These are phyloP conservation scores for Trametes gibbosa DNA, from an alignment of 768 basidiomycete species.

Conservation along the genomic window DNA sequence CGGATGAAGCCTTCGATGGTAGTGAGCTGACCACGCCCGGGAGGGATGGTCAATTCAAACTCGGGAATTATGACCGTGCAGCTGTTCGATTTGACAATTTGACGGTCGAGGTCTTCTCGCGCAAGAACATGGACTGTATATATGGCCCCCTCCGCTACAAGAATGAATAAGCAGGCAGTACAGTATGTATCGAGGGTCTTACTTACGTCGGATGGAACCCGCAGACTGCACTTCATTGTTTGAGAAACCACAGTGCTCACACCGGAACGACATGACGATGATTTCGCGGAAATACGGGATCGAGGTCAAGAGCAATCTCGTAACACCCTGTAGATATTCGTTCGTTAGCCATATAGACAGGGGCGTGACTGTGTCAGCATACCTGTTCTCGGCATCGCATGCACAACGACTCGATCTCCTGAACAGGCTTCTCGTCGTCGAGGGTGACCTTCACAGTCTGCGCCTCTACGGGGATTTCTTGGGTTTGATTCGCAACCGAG, in stretches of 20 bases:
- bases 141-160: conserved; percentile 71
- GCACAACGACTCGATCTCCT: conserved; percentile 89
- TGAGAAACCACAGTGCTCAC: conserved; percentile 82
- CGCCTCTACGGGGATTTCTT: conserved; percentile 19
- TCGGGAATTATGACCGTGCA: conserved; percentile 86
- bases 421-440: conserved; percentile 63
- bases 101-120: conserved; percentile 82
- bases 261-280: conserved; percentile 94
- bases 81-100: conserved; percentile 85
- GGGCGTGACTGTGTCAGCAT: conserved; percentile 22
- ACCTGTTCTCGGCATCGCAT: conserved; percentile 94
- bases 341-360: background rate
- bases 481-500: conserved; percentile 27
- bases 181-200: background rate
- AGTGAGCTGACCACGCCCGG: conserved; percentile 89
- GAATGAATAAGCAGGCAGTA: background rate
- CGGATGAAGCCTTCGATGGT: conserved; percentile 91
- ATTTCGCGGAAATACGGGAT: conserved; percentile 96
- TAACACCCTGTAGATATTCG: conserved; percentile 64
- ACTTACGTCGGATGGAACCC: conserved; percentile 77
- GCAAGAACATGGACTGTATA: conserved; percentile 80
- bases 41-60: conserved; percentile 86
- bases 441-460: conserved; percentile 17
- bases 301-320: conserved; percentile 83
- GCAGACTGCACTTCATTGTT: conserved; percentile 98